Percentiles rank a stretch among this genome's conserved stretches.
phyloP scores from a whole-genome alignment of 192 early-diverging fungal genomes.

The Coemansia biformis region DNA sequence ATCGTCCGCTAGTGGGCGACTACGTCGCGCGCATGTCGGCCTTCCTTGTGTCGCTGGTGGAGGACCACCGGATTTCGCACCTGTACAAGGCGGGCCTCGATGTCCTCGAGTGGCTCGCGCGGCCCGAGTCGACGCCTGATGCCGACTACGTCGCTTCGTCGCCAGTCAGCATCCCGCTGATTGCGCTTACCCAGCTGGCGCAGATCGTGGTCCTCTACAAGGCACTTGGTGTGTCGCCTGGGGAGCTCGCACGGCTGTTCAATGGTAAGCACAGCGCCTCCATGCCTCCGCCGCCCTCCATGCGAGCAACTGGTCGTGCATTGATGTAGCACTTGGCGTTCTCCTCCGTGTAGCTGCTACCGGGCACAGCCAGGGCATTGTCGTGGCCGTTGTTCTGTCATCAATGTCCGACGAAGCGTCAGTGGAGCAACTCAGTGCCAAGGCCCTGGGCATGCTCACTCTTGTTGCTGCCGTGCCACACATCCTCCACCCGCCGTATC shows the following conservation, averaged over 20 bases:
- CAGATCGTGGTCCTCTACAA: slow-evolving; percentile 65
- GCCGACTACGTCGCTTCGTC: slow-evolving; percentile 63
- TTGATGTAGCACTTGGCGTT: background rate
- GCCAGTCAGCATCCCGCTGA: slow-evolving; percentile 71
- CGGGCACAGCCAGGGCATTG: slow-evolving; percentile 93
- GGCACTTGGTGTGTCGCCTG: slow-evolving; percentile 56
- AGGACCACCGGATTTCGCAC: slow-evolving; percentile 48
- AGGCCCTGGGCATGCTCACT: slow-evolving; percentile 75
- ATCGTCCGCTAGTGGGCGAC: slow-evolving; percentile 62
- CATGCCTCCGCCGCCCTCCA: too few species aligned
- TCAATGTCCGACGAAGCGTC: slow-evolving; percentile 70
- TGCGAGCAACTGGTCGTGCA: background rate
- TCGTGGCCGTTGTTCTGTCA: slow-evolving; percentile 78
- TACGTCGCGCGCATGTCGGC: slow-evolving; percentile 70
- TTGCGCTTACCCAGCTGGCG: slow-evolving; percentile 83
- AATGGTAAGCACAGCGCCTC: slow-evolving; percentile 16
- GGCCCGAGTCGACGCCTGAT: slow-evolving; percentile 60
- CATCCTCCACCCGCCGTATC: slow-evolving; percentile 37
- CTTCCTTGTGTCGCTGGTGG: slow-evolving; percentile 63
- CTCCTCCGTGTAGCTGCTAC: slow-evolving; percentile 37
- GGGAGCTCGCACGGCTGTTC: slow-evolving; percentile 22
- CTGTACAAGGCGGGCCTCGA: slow-evolving; percentile 62
- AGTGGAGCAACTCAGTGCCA: slow-evolving; percentile 68
- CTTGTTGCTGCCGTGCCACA: slow-evolving; percentile 80
- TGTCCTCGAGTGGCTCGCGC: slow-evolving; percentile 68